phyloP scores from a whole-genome alignment of 345 rosid genomes.

The Citrus sinensis region DVS_A1.0 CM039163.1:19277501-19278000 shows the following conservation, averaged over 20 bases:
- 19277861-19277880: background rate
- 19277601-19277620: constrained; percentile 33
- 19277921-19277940: constrained; percentile 61
- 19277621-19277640: constrained; percentile 39
- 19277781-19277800: constrained; percentile 35
- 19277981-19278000: constrained; percentile 54
- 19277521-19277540: background rate
- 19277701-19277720: constrained; percentile 32
- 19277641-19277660: constrained; percentile 25
- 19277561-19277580: background rate
- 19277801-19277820: constrained; percentile 31
- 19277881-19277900: background rate
- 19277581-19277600: constrained; percentile 4
- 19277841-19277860: background rate
- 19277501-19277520: background rate
- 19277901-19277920: constrained; percentile 37
- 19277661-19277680: constrained; percentile 18
- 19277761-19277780: constrained; percentile 31
- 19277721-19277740: constrained; percentile 27
- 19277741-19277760: constrained; percentile 40
- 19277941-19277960: constrained; percentile 51
- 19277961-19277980: constrained; percentile 53
- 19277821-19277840: background rate
- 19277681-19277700: constrained; percentile 52
- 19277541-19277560: constrained; percentile 13